phyloP scores from a whole-genome alignment of 225 moss, liverwort and hornwort genomes.

The Thuidium tamariscinum region DNA sequence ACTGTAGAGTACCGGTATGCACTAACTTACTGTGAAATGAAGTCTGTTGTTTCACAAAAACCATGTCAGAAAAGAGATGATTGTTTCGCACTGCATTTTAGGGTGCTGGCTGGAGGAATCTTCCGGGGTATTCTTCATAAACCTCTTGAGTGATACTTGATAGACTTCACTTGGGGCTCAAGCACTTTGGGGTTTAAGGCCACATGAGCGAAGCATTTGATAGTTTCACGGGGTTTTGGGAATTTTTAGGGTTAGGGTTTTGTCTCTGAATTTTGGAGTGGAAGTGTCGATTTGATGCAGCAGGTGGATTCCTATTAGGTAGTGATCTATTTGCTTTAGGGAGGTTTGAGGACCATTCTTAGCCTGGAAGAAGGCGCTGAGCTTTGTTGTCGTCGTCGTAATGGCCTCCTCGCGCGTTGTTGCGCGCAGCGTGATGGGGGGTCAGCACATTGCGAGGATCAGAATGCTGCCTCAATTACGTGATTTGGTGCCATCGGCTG shows the following conservation, averaged over 20 bases:
- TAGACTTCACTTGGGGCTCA: conserved; percentile 7
- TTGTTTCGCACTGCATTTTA: background rate
- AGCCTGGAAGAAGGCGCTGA: background rate
- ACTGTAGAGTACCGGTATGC: too few species aligned
- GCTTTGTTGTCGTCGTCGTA: background rate
- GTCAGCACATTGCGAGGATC: conserved; percentile 13
- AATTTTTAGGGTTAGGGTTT: conserved; percentile 31
- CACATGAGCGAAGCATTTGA: background rate
- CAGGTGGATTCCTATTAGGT: background rate
- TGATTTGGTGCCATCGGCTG: background rate
- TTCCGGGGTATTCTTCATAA: background rate
- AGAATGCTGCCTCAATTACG: conserved; percentile 20
- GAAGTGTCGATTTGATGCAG: background rate
- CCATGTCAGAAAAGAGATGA: background rate
- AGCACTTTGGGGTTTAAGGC: background rate
- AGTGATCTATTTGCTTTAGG: background rate
- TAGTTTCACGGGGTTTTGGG: background rate
- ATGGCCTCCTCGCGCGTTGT: conserved; percentile 35
- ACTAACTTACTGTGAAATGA: background rate
- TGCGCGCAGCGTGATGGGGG: conserved; percentile 18
- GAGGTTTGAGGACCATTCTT: background rate
- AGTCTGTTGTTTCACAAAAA: background rate
- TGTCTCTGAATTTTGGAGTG: background rate
- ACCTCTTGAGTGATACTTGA: background rate
- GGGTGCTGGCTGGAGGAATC: background rate